Evolutionary conservation across 2,329 filamentous ascomycete genomes (phyloP), one percentile per base, ranked within the genome.

Genomic region (Claviceps digitariae): DNA sequence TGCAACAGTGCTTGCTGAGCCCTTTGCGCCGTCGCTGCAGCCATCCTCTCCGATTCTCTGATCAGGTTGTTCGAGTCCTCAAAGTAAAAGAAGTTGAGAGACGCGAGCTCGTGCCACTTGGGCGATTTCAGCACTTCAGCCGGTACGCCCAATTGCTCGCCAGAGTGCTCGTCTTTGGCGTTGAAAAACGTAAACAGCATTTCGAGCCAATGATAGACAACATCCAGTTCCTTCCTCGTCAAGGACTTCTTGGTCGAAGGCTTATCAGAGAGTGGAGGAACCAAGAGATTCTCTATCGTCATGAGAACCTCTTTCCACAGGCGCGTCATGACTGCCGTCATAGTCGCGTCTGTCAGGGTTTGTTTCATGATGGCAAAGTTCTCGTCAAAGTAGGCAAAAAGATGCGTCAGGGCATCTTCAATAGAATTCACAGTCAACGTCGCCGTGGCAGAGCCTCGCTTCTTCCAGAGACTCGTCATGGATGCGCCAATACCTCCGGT

Each of bases 301-400:
- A 90, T 83, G 17, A 98, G 76, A 0, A 95, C 90, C 67, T 98
- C 93, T 70, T 98, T 98, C 93, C 93, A 98, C 6, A 98, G 72
- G 46, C 93, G 83, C 23, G 90, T 94, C 93, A 98, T 98, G 61
- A 98, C 93, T 66, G 93, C 90, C 61, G 90, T 83, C 91, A 98
- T 96, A n/a, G 93, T 94, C 54, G 89, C 84, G 54, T 90, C 86
- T 1, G 93, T 97, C 54, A 98, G 74, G 0, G 91, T 96, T 68
- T 93, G 83, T 71, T 97, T 96, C 90, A 98, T 95, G 61, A 97
- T 95, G 55, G 90, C 89, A 69, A 98, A 98, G 64, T 98, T 98
- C 66, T 96, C 91, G 66, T 98, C 88, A 65, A 98, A 98, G 67
- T 98, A 98, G 52, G 83, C 80, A 65, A 96, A 93, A 1, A 98